Conservation (phyloP, 345 rosid species). For the Draba incana region DNA sequence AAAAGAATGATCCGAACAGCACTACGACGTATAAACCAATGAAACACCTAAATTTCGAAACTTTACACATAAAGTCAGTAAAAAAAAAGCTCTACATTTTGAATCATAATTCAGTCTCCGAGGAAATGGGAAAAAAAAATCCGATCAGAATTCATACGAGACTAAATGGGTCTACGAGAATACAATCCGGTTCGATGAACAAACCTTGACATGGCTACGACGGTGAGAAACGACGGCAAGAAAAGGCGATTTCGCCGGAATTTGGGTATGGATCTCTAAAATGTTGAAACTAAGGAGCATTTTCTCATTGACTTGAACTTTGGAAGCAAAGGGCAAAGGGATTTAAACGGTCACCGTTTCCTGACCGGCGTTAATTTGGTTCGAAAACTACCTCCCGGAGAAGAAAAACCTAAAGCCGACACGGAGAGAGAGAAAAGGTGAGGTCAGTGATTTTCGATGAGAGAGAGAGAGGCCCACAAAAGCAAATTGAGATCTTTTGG, state of each 20-base stretch:
- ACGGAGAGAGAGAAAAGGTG: slow-evolving; percentile 33
- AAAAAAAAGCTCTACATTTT: background rate
- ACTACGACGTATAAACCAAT: background rate
- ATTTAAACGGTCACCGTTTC: slow-evolving; percentile 6
- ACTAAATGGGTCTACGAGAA: background rate
- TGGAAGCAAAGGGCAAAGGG: background rate
- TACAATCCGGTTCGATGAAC: background rate
- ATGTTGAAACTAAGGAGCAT: slow-evolving; percentile 31
- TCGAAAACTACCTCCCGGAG: slow-evolving; percentile 28
- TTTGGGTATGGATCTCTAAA: slow-evolving; percentile 33
- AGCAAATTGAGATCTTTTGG: slow-evolving; percentile 17
- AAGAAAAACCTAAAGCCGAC: slow-evolving; percentile 39
- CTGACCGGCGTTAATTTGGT: slow-evolving; percentile 33
- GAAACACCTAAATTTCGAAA: slow-evolving; percentile 15
- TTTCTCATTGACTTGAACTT: slow-evolving; percentile 41
- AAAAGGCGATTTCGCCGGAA: slow-evolving; percentile 21
- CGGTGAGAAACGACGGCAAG: slow-evolving; percentile 20
- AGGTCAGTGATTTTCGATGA: slow-evolving; percentile 15
- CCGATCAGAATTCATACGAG: slow-evolving; percentile 17
- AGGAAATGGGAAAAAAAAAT: slow-evolving; percentile 32
- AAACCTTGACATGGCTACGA: slow-evolving; percentile 44
- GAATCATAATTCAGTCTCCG: slow-evolving; percentile 26
- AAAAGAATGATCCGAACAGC: slow-evolving; percentile 22
- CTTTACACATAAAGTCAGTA: slow-evolving; percentile 7
- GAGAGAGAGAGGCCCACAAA: slow-evolving; percentile 40